A percentile compares a stretch with the other conserved stretches of the same genome.
These are phyloP conservation scores for Penicillium flavigenum DNA, from an alignment of 495 filamentous ascomycete genomes.

Conservation along the genomic window DNA sequence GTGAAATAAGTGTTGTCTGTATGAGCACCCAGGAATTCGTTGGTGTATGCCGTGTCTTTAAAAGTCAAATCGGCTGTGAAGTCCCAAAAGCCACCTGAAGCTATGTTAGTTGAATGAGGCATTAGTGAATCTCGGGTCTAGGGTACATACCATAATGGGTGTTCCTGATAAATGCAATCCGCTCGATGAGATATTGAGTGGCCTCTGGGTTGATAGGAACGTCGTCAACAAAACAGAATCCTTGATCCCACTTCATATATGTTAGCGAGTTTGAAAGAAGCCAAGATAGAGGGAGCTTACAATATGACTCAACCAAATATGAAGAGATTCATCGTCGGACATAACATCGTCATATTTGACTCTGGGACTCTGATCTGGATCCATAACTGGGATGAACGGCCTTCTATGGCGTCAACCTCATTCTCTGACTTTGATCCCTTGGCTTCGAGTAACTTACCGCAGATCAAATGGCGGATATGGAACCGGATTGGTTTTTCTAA, in stretches of 20 bases:
- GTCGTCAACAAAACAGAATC: constrained; percentile 68
- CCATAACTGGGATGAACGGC: constrained; percentile 30
- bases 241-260: constrained; percentile 50
- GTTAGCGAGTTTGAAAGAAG: neutral
- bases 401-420: constrained; percentile 2
- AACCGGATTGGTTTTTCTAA: neutral
- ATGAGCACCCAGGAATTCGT: constrained; percentile 69
- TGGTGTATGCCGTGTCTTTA: constrained; percentile 94
- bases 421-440: neutral
- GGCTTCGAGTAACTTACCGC: neutral
- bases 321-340: constrained; percentile 51
- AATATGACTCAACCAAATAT: constrained; percentile 58
- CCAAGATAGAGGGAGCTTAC: constrained; percentile 34
- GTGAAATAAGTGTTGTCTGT: constrained; percentile 95
- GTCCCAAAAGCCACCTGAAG: constrained; percentile 80
- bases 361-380: constrained; percentile 43
- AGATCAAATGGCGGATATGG: neutral
- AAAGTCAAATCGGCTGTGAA: constrained; percentile 84
- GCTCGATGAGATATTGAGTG: constrained; percentile 69
- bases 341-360: constrained; percentile 62
- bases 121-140: neutral
- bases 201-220: constrained; percentile 65
- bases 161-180: constrained; percentile 75
- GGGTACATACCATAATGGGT: constrained; percentile 76
- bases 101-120: constrained; percentile 7